Evolutionary conservation across 176 grass and related monocot species (phyloP).

Genomic region (Elaeis guineensis): DNA sequence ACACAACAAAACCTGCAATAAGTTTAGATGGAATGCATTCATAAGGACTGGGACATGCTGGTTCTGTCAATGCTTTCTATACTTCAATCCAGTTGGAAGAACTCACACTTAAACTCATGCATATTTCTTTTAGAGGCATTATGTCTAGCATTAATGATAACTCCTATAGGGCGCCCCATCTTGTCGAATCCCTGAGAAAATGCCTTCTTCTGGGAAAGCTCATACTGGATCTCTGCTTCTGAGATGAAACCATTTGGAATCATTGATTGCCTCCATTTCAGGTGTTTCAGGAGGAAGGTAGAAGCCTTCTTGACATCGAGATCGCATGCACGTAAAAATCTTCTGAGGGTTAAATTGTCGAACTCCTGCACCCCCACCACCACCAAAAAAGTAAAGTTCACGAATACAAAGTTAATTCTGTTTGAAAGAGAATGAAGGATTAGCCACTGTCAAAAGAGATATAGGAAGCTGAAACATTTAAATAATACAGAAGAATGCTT

Average conservation of each 20-base stretch:
- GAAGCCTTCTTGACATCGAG: conserved; percentile 45
- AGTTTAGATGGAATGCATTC: too few relatives aligned
- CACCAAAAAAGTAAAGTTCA: neutral
- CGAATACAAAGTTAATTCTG: too few relatives aligned
- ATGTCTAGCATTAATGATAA: conserved; percentile 40
- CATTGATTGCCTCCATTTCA: conserved; percentile 45
- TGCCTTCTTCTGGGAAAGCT: conserved; percentile 45
- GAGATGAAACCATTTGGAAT: conserved; percentile 45
- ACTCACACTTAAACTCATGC: conserved; percentile 61
- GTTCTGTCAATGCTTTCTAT: too few relatives aligned
- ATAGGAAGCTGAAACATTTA: too few relatives aligned
- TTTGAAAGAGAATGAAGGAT: neutral
- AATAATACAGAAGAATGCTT: too few relatives aligned
- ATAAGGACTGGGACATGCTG: too few relatives aligned
- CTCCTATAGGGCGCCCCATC: conserved; percentile 25
- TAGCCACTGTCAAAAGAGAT: neutral
- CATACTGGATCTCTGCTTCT: conserved; percentile 31
- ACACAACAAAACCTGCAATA: conserved; percentile 7
- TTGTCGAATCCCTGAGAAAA: conserved; percentile 49
- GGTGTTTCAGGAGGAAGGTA: conserved; percentile 48
- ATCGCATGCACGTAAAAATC: conserved; percentile 52
- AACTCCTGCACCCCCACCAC: conserved; percentile 37
- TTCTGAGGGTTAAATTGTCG: conserved; percentile 39
- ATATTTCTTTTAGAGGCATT: conserved; percentile 25
- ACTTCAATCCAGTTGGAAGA: neutral